Conservation (phyloP, 306 rosid species). For the Trifolium repens region DNA sequence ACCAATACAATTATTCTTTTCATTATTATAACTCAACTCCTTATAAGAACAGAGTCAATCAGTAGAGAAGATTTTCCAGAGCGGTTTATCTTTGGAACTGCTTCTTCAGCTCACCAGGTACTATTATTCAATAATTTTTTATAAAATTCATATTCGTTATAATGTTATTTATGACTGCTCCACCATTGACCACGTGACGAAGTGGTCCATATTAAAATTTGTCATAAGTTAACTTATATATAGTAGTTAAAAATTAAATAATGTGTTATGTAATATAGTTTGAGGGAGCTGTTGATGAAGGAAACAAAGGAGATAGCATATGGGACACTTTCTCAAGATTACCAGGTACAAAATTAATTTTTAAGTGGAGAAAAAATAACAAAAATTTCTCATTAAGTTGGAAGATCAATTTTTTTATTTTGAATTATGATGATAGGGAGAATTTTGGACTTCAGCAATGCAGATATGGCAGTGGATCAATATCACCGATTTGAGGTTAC, state of each 20-base stretch:
- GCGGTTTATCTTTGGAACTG: slow-evolving; percentile 88
- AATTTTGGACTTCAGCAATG: slow-evolving; percentile 93
- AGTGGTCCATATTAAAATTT: no score
- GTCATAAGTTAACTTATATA: no score
- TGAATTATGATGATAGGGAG: slow-evolving; percentile 56
- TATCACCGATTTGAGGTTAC: slow-evolving; percentile 92
- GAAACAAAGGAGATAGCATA: slow-evolving; percentile 83
- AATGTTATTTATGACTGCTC: no score
- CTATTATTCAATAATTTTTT: not conserved
- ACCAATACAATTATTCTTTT: slow-evolving; percentile 17
- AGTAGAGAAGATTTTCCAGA: slow-evolving; percentile 83
- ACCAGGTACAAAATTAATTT: slow-evolving; percentile 57
- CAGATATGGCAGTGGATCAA: slow-evolving; percentile 89
- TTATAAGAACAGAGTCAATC: slow-evolving; percentile 56
- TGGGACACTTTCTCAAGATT: slow-evolving; percentile 82
- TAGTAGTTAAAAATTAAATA: slow-evolving; percentile 14
- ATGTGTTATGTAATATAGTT: slow-evolving; percentile 54
- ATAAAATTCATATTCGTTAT: no score
- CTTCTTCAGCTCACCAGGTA: slow-evolving; percentile 98
- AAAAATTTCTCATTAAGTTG: not conserved
- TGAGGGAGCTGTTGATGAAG: slow-evolving; percentile 89
- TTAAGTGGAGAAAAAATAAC: not conserved
- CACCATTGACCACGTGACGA: no score
- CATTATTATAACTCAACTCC: slow-evolving; percentile 47
- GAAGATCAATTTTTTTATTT: not conserved